Evolutionary conservation across 2,329 filamentous ascomycete species (phyloP), one percentile per base, ranked within the genome.

Genomic region (Fusarium miscanthi): DNA sequence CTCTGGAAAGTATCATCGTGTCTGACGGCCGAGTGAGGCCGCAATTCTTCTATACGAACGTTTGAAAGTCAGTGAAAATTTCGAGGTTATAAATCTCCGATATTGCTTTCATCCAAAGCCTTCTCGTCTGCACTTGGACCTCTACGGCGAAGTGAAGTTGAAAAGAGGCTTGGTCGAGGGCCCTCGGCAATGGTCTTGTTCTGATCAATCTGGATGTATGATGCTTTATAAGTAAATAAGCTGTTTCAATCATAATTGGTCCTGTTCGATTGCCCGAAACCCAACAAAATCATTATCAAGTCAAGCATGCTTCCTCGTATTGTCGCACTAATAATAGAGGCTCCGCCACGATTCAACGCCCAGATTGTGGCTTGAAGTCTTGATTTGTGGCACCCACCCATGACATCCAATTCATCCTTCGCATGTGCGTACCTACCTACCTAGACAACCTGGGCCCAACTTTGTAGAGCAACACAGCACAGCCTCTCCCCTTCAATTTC

Each of bases 331-430:
- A 48, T 49, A 43, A 59, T 30, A 27, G 38, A 48, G 35, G 38
- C 52, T 23, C 65, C 65, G 62, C 54, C 40, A 25, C 43, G 41
- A 42, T 21, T 46, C 37, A 67, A 68, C 65, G 63, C 63, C 54
- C 54, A 67, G 48, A 68, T 68, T 68, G 63, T 68, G 65, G 65
- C 65, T 68, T 59, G 51, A 30, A 54, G 65, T 48, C 65, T 68
- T 59, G 41, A 25, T 27, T 52, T 54, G 58, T 54, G 35, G 57
- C 57, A 38, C 33, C 43, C 40, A 49, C 54, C 63, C 64, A 66
- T 66, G 64, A 66, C 64, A 66, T 66, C 48, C 52, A 48, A 12
- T 37, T 31, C 31, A 27, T 49, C 41, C 31, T 27, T 49, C 33
- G 54, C 54, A 58, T 49, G 31, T 58, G 54, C 41, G 23, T 10